A percentile compares a stretch with the other conserved stretches of the same genome.
Conservation (phyloP, 345 rosid species). For the Leavenworthia alabamica region DNA sequence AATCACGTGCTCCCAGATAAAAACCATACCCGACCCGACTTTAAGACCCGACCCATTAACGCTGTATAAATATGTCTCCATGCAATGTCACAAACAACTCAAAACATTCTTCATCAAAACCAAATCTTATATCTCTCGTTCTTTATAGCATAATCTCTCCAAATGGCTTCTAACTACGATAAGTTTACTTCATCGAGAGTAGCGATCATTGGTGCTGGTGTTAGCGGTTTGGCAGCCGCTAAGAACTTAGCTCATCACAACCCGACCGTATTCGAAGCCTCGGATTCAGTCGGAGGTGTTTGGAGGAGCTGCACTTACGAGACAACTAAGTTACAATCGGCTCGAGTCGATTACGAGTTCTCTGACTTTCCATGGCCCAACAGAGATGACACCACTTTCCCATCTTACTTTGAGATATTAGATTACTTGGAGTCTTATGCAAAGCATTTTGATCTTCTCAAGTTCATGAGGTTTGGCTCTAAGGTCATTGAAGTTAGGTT, state of each 20-base stretch:
- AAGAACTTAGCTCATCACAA: conserved; percentile 60
- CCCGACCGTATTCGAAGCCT: conserved; percentile 74
- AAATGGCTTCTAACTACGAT: conserved; percentile 18
- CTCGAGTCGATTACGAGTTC: conserved; percentile 67
- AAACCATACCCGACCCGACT: neutral
- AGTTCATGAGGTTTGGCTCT: conserved; percentile 52
- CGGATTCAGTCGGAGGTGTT: conserved; percentile 76
- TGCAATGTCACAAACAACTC: conserved; percentile 27
- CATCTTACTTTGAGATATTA: conserved; percentile 54
- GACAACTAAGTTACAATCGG: conserved; percentile 77
- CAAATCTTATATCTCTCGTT: neutral
- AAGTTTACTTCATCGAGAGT: conserved; percentile 40
- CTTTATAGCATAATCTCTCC: neutral
- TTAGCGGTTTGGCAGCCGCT: conserved; percentile 76
- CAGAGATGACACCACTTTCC: conserved; percentile 60
- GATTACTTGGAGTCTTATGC: conserved; percentile 77
- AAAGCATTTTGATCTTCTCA: conserved; percentile 56
- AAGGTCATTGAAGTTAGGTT: conserved; percentile 65
- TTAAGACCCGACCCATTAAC: neutral
- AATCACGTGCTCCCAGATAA: conserved; percentile 18
- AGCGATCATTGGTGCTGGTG: conserved; percentile 83
- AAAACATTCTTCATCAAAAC: conserved; percentile 24
- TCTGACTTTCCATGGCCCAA: conserved; percentile 83
- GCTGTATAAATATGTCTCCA: conserved; percentile 18
- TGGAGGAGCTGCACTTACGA: conserved; percentile 72